Percentiles rank a stretch among this genome's conserved stretches.
Conservation (phyloP, 2,329 filamentous ascomycete species). For the Calonectria pseudoreteaudii region DNA sequence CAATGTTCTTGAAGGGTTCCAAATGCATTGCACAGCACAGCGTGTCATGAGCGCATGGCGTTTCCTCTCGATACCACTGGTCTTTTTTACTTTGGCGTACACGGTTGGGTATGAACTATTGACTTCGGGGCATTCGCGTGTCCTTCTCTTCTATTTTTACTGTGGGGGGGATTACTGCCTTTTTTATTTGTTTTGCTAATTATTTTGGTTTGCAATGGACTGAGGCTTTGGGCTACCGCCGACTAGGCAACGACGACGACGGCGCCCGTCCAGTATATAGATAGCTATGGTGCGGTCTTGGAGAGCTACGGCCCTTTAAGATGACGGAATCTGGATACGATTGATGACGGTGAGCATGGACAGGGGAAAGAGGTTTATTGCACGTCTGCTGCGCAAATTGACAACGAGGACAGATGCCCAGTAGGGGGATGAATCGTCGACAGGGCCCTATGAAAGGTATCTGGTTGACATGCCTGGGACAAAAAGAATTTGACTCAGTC, state of each 20-base stretch:
- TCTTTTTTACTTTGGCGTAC: constrained; percentile 45
- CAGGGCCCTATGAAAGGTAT: neutral
- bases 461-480: constrained; percentile 20
- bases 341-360: constrained; percentile 41
- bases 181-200: constrained; percentile 31
- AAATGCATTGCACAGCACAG: constrained; percentile 56
- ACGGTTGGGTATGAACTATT: constrained; percentile 41
- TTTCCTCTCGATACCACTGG: constrained; percentile 60
- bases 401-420: constrained; percentile 24
- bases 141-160: constrained; percentile 26
- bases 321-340: constrained; percentile 42
- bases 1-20: constrained; percentile 46
- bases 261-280: constrained; percentile 40
- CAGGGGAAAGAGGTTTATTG: constrained; percentile 25
- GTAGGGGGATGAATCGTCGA: neutral
- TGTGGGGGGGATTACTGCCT: constrained; percentile 23
- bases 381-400: constrained; percentile 41
- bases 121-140: constrained; percentile 37
- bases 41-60: constrained; percentile 55
- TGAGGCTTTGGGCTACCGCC: constrained; percentile 3
- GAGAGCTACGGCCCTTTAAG: constrained; percentile 27
- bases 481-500: constrained; percentile 29
- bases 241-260: constrained; percentile 30
- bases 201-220: constrained; percentile 27
- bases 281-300: constrained; percentile 39